Evolutionary conservation across 2,329 filamentous ascomycete species (phyloP).

Genomic region (Exophiala calicioides): DNA sequence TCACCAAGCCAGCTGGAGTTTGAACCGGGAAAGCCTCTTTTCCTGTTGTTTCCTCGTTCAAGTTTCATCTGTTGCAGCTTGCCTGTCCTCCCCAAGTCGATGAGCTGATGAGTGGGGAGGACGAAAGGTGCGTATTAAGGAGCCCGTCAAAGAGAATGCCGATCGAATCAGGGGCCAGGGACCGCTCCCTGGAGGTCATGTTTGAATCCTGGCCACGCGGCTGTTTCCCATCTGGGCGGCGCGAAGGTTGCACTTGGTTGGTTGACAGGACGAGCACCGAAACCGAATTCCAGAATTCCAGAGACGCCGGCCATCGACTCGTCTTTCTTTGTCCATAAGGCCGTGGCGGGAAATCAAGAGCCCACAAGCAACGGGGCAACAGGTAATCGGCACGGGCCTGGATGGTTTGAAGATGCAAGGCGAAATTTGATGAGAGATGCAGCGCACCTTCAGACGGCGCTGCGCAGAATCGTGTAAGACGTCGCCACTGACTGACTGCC

Average conservation of each 20-base stretch:
- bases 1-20: slow-evolving; percentile 6
- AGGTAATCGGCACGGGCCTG: too few species aligned
- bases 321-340: slow-evolving; percentile 7
- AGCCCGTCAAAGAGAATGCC: slow-evolving; percentile 1
- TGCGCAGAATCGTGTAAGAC: too few species aligned
- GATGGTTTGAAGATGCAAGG: slow-evolving; percentile 1
- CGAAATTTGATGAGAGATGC: slow-evolving; percentile 6
- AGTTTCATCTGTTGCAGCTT: background rate
- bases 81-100: slow-evolving; percentile 1
- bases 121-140: slow-evolving; percentile 15
- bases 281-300: too few species aligned
- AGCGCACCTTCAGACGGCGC: slow-evolving; percentile 1
- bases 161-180: slow-evolving; percentile 12
- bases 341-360: background rate
- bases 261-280: too few species aligned
- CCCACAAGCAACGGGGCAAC: background rate
- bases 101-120: slow-evolving; percentile 6
- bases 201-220: slow-evolving; percentile 14
- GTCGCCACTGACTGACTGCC: slow-evolving; percentile 7
- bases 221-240: slow-evolving; percentile 11
- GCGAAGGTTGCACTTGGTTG: too few species aligned
- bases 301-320: slow-evolving; percentile 12
- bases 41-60: slow-evolving; percentile 1
- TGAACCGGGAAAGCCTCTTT: slow-evolving; percentile 9
- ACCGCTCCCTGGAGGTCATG: background rate